A percentile compares a stretch with the other conserved stretches of the same genome.
Conservation (phyloP, 2,329 filamentous ascomycete genomes). For the Alternaria conjuncta region DNA sequence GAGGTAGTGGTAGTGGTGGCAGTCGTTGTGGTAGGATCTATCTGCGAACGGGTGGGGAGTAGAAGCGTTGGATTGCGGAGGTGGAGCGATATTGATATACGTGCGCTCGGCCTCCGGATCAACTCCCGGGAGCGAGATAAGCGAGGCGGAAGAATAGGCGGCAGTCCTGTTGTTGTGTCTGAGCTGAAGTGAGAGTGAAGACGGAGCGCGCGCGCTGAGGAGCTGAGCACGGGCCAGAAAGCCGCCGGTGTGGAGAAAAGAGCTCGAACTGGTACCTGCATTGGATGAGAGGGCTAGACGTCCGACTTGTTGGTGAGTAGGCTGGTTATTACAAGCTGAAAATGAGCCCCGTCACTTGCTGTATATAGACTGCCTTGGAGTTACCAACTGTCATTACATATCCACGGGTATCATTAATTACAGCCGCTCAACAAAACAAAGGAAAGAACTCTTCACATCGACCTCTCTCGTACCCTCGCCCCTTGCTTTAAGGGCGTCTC, state of each 20-base stretch:
- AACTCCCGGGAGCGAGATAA: background rate
- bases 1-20: background rate
- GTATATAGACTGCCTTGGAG: background rate
- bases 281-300: background rate
- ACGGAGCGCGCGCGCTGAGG: background rate
- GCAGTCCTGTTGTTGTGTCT: background rate
- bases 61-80: background rate
- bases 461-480: conserved; percentile 2
- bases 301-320: background rate
- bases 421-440: background rate
- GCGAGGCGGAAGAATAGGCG: background rate
- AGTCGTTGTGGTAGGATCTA: background rate
- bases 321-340: accelerated
- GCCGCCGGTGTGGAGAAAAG: background rate
- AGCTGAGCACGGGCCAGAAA: background rate
- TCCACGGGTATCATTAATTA: conserved; percentile 5
- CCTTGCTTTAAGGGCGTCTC: conserved; percentile 32
- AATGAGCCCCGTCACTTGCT: background rate
- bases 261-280: background rate
- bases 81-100: background rate
- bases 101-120: background rate
- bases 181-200: background rate
- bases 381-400: background rate
- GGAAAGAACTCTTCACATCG: background rate
- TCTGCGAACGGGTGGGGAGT: background rate